phyloP scores from a whole-genome alignment of 768 basidiomycete species.

The Mycena crocata region DNA sequence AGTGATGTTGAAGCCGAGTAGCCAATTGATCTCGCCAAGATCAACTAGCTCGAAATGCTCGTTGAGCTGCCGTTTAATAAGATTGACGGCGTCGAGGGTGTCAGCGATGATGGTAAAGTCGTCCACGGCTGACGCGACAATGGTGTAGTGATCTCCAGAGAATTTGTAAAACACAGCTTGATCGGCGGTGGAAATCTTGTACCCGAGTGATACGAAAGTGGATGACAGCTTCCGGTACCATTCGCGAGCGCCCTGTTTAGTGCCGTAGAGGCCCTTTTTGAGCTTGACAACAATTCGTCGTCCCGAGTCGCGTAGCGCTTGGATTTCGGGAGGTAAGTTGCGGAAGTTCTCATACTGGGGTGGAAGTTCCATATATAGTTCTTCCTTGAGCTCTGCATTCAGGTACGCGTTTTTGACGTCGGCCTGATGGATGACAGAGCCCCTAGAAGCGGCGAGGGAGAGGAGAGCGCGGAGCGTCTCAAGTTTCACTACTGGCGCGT shows the following conservation, averaged over 20 bases:
- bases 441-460: slow-evolving; percentile 25
- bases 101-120: slow-evolving; percentile 40
- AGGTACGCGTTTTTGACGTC: slow-evolving; percentile 38
- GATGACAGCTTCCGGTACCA: slow-evolving; percentile 42
- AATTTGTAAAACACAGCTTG: slow-evolving; percentile 32
- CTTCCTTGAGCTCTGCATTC: slow-evolving; percentile 39
- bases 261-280: slow-evolving; percentile 21
- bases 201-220: slow-evolving; percentile 19
- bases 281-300: slow-evolving; percentile 38
- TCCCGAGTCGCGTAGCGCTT: slow-evolving; percentile 50
- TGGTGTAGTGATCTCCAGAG: slow-evolving; percentile 21
- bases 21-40: slow-evolving; percentile 41
- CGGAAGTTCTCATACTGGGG: slow-evolving; percentile 34
- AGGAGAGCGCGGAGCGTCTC: slow-evolving; percentile 39
- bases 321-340: slow-evolving; percentile 29
- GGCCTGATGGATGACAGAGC: slow-evolving; percentile 15
- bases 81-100: slow-evolving; percentile 33
- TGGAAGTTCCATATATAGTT: slow-evolving; percentile 43
- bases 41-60: slow-evolving; percentile 37
- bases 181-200: slow-evolving; percentile 21
- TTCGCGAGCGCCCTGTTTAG: slow-evolving; percentile 42
- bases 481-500: slow-evolving; percentile 38
- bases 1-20: slow-evolving; percentile 42
- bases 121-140: slow-evolving; percentile 34
- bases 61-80: slow-evolving; percentile 27